Conservation (phyloP, 2,329 filamentous ascomycete species). For the Penicillium sp. region DNA sequence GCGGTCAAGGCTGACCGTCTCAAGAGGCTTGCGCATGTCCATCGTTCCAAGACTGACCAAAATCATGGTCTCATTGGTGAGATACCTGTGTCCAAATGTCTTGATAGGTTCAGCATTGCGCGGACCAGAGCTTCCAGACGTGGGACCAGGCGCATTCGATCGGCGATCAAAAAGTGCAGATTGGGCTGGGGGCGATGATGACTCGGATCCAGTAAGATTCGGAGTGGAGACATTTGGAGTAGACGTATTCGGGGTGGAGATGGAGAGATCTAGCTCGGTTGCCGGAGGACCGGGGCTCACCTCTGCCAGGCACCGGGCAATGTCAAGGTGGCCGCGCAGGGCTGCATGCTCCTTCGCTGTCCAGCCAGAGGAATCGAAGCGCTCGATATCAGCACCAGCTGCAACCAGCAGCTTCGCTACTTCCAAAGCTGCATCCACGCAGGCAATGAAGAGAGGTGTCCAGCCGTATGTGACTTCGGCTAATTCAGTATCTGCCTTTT, state of each 20-base stretch:
- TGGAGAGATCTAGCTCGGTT: slow-evolving; percentile 29
- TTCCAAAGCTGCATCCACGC: slow-evolving; percentile 78
- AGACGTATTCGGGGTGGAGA: slow-evolving; percentile 17
- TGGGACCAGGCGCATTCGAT: slow-evolving; percentile 34
- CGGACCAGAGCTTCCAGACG: slow-evolving; percentile 36
- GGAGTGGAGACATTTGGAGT: slow-evolving; percentile 33
- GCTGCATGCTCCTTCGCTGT: slow-evolving; percentile 91
- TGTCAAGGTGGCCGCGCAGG: slow-evolving; percentile 80
- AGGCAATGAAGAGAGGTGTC: slow-evolving; percentile 93
- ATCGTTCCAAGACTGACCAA: slow-evolving; percentile 92
- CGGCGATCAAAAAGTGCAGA: slow-evolving; percentile 47
- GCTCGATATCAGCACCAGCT: slow-evolving; percentile 73
- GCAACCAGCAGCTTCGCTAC: slow-evolving; percentile 77
- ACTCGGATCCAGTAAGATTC: slow-evolving; percentile 31
- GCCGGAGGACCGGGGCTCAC: slow-evolving; percentile 50
- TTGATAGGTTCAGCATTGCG: slow-evolving; percentile 75
- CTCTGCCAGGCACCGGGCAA: slow-evolving; percentile 69
- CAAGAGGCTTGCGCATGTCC: slow-evolving; percentile 81
- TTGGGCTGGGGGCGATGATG: slow-evolving; percentile 37
- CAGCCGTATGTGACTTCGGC: slow-evolving; percentile 83
- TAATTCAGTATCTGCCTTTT: slow-evolving; percentile 75
- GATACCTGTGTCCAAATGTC: slow-evolving; percentile 92
- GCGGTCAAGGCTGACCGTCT: slow-evolving; percentile 81
- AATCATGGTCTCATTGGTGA: slow-evolving; percentile 84
- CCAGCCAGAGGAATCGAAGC: slow-evolving; percentile 86